Base-by-base conservation (phyloP, 345 rosid species). In the Trapa bicornis region DNA sequence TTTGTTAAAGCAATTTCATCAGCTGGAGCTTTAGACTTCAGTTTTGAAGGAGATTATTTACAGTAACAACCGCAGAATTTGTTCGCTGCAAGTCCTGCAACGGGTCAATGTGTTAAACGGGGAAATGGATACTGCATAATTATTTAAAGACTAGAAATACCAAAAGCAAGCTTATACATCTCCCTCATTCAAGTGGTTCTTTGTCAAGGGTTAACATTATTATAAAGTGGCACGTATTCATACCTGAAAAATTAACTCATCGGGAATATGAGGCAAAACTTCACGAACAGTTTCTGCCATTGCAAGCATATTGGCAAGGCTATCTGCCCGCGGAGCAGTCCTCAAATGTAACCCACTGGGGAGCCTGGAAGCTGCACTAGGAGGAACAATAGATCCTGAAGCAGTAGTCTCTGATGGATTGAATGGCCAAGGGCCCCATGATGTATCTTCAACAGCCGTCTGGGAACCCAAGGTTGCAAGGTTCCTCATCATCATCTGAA, bases 401-500 rank as follows among this genome's bases (percentile, higher is more conserved):
- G 92, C 73, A 70, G 86, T 75, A 68, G 88, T 83, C 76, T 89
- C 91, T 43, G 92, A 58, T 16, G 88, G 76, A 75, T 83, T 87
- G 79, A 73, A 75, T 13, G 97, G 91, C 99, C 99, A 89, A 50
- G 85, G 86, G 81, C 87, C 80, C 97, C 97, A 91, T 66, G 96
- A 75, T 70, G 89, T 71, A 77, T 91, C 97, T 16, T 94, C 99
- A 63, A 89, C 82, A 73, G 97, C 86, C 75, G 89, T 82, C 72
- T 90, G 94, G 36, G 92, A 88, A 75, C 98, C 98, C 58, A 93
- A 88, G 67, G 94, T 87, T 71, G 98, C 96, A 74, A 94, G 91
- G 79, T 94, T 97, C 78, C 99, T 91, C 99, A 94, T 89, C 97
- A 94, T 85, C 97, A 89, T 84, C 85, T 94, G 96, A 74, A 94